phyloP scores from a whole-genome alignment of 2,329 filamentous ascomycete species.

The Clonostachys byssicola region DNA sequence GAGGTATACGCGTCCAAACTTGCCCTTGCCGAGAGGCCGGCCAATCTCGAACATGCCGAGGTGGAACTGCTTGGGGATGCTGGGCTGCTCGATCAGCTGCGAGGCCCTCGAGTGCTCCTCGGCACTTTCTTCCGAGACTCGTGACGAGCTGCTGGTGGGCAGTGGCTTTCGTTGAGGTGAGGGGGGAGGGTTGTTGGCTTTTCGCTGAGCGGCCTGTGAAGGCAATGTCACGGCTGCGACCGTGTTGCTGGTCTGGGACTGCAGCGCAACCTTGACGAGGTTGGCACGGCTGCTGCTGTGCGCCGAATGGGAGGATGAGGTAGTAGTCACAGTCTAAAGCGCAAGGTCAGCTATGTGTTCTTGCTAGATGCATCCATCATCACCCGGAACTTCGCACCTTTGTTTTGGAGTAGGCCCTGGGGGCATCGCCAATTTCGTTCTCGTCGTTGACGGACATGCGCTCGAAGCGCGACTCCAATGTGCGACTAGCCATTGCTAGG shows the following conservation, averaged over 20 bases:
- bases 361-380: slow-evolving; percentile 21
- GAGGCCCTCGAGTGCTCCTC: slow-evolving; percentile 1
- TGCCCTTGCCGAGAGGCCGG: slow-evolving; percentile 79
- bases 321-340: slow-evolving; percentile 24
- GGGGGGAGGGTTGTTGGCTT: slow-evolving; percentile 31
- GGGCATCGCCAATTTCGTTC: slow-evolving; percentile 52
- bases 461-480: slow-evolving; percentile 84
- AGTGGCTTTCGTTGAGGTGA: slow-evolving; percentile 50
- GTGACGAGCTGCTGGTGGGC: slow-evolving; percentile 17
- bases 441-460: slow-evolving; percentile 86
- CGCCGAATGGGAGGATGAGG: not conserved
- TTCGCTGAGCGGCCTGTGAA: slow-evolving; percentile 58
- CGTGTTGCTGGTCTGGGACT: slow-evolving; percentile 68
- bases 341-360: slow-evolving; percentile 17
- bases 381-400: slow-evolving; percentile 59
- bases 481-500: slow-evolving; percentile 63
- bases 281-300: slow-evolving; percentile 62
- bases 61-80: slow-evolving; percentile 65
- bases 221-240: slow-evolving; percentile 63
- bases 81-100: slow-evolving; percentile 39
- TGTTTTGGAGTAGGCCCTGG: slow-evolving; percentile 56
- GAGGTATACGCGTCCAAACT: slow-evolving; percentile 83
- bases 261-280: slow-evolving; percentile 80
- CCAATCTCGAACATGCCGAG: slow-evolving; percentile 94
- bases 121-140: slow-evolving; percentile 9